Evolutionary conservation across 129 eudicot genomes (phyloP).

Genomic region (Tagetes erecta): DNA sequence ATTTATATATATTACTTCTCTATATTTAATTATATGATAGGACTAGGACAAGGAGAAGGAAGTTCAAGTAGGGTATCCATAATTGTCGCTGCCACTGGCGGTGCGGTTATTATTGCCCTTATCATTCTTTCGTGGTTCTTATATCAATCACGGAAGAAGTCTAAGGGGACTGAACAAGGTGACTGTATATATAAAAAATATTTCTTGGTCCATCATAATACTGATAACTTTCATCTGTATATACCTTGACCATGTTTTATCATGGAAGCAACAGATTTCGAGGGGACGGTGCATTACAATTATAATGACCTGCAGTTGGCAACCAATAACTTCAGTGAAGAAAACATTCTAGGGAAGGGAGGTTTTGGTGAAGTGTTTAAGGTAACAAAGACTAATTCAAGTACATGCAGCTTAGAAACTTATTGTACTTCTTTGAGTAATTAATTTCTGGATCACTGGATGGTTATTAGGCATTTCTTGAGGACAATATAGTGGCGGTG

Average conservation of each 20-base stretch:
- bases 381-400: background rate
- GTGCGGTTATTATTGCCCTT: constrained; percentile 21
- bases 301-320: constrained; percentile 27
- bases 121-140: constrained; percentile 21
- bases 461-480: constrained; percentile 44
- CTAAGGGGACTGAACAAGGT: constrained; percentile 35
- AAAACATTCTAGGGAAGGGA: constrained; percentile 54
- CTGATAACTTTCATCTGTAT: background rate
- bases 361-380: constrained; percentile 57
- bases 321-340: constrained; percentile 45
- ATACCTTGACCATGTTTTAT: constrained; percentile 19
- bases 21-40: constrained; percentile 27
- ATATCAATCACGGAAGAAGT: constrained; percentile 18
- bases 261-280: constrained; percentile 36
- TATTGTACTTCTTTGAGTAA: background rate
- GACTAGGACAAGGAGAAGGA: background rate
- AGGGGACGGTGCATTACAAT: constrained; percentile 39
- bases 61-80: constrained; percentile 49
- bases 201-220: no score
- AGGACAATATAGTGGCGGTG: constrained; percentile 63
- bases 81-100: constrained; percentile 47
- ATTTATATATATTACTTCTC: no score
- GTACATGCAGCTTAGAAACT: background rate
- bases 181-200: background rate
- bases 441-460: background rate